Percentiles rank a stretch among this genome's conserved stretches.
These are phyloP conservation scores for Amylocystis lapponica DNA, from an alignment of 768 basidiomycete genomes.

Conservation along the genomic window DNA sequence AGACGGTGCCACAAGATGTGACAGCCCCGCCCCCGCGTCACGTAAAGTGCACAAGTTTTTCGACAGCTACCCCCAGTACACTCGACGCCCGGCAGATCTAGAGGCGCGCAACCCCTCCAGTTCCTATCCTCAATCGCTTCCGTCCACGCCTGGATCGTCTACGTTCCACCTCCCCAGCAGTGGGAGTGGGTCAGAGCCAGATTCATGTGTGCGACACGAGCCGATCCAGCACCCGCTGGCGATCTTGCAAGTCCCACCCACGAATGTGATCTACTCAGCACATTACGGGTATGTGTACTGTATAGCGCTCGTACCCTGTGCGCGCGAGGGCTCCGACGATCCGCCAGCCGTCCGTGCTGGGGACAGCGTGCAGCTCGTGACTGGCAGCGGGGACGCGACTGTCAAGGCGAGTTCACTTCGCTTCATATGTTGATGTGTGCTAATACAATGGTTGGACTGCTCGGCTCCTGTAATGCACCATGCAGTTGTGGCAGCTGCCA, in stretches of 20 bases:
- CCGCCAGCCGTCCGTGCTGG: slow-evolving; percentile 17
- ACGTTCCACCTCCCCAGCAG: slow-evolving; percentile 4
- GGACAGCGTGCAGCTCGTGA: slow-evolving; percentile 44
- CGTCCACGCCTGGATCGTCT: slow-evolving; percentile 4
- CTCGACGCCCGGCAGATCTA: slow-evolving; percentile 62
- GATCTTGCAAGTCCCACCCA: slow-evolving; percentile 51
- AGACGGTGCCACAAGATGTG: not conserved
- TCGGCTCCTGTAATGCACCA: not conserved
- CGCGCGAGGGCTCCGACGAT: slow-evolving; percentile 33
- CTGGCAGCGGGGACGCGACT: slow-evolving; percentile 87
- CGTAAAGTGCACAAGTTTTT: slow-evolving; percentile 82
- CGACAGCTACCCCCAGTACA: slow-evolving; percentile 77
- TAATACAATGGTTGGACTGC: too few relatives aligned
- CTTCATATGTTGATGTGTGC: not conserved
- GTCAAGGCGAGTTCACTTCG: slow-evolving; percentile 56
- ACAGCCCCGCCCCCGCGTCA: slow-evolving; percentile 28
- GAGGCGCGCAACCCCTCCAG: slow-evolving; percentile 50
- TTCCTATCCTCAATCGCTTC: slow-evolving; percentile 17
- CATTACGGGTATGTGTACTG: slow-evolving; percentile 95
- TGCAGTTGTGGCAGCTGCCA: slow-evolving; percentile 69
- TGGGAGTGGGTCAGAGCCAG: not conserved
- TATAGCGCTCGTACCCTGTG: slow-evolving; percentile 47
- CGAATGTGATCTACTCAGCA: slow-evolving; percentile 79
- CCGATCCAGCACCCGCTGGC: slow-evolving; percentile 23
- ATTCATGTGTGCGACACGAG: slow-evolving; percentile 5